phyloP scores from a whole-genome alignment of 768 basidiomycete genomes.

The Dentipellis sp. region DNA sequence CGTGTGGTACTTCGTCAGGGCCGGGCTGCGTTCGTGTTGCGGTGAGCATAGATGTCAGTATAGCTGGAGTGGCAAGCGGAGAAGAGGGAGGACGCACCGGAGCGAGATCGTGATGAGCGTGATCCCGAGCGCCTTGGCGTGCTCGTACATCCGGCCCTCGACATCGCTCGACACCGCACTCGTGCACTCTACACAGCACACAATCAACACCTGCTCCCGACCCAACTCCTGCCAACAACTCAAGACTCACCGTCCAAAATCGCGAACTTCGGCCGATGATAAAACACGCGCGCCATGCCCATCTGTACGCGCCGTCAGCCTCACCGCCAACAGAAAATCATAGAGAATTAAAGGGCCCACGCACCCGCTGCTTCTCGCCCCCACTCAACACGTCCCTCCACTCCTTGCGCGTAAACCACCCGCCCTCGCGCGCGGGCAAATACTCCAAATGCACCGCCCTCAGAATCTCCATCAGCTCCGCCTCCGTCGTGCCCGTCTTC shows the following conservation, averaged over 20 bases:
- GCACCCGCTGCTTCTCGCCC: conserved; percentile 89
- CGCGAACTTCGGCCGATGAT: conserved; percentile 75
- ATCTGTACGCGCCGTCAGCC: conserved; percentile 39
- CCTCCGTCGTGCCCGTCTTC: conserved; percentile 48
- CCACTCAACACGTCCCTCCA: conserved; percentile 96
- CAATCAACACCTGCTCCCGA: background rate
- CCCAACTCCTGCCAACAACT: background rate
- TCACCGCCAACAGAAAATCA: conserved; percentile 1
- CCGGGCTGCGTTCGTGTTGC: conserved; percentile 46
- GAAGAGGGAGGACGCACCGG: conserved; percentile 36
- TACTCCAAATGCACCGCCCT: conserved; percentile 79
- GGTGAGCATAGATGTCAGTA: background rate
- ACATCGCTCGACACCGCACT: conserved; percentile 95
- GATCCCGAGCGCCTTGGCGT: conserved; percentile 80
- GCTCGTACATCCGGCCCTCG: conserved; percentile 92
- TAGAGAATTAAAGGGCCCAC: conserved; percentile 12
- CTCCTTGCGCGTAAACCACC: conserved; percentile 84
- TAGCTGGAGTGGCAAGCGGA: background rate
- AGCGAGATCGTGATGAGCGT: conserved; percentile 91
- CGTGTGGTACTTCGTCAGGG: conserved; percentile 83
- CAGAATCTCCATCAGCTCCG: conserved; percentile 68
- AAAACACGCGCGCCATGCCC: conserved; percentile 90
- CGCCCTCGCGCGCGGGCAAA: conserved; percentile 80
- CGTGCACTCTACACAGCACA: conserved; percentile 62
- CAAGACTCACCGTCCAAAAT: conserved; percentile 67